Conservation (phyloP, 164 flowering plant species). For the Paratinospora sagittata region DNA sequence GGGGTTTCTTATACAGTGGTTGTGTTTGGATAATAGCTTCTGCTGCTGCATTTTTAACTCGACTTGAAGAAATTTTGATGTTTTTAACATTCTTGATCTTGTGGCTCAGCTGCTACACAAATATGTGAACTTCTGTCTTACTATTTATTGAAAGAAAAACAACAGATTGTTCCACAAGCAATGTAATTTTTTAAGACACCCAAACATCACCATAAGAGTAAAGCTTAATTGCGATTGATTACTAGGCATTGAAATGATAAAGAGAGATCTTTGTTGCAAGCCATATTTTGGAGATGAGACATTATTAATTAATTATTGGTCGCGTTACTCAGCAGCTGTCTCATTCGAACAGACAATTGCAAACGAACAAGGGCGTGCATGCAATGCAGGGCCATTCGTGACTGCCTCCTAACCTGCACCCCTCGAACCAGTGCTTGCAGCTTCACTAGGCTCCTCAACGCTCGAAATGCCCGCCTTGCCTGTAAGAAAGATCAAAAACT, state of each 20-base stretch:
- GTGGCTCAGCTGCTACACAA: not conserved
- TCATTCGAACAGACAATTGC: slow-evolving; percentile 52
- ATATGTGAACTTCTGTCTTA: too few relatives aligned
- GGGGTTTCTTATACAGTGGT: too few relatives aligned
- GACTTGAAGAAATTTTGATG: too few relatives aligned
- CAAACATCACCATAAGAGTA: too few relatives aligned
- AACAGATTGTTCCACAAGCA: too few relatives aligned
- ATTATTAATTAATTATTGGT: slow-evolving; percentile 2
- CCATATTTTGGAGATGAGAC: not conserved
- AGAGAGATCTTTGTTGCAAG: not conserved
- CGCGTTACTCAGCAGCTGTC: slow-evolving; percentile 40
- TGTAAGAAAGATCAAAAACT: slow-evolving; percentile 14
- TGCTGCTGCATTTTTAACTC: too few relatives aligned
- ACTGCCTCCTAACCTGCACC: slow-evolving; percentile 50
- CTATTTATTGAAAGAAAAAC: too few relatives aligned
- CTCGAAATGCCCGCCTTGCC: slow-evolving; percentile 61
- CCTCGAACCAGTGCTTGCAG: slow-evolving; percentile 77
- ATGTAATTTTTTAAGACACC: too few relatives aligned
- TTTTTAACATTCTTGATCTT: not conserved
- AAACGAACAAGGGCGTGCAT: slow-evolving; percentile 63
- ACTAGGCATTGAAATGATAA: not conserved
- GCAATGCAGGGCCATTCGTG: slow-evolving; percentile 54
- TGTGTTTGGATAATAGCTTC: too few relatives aligned
- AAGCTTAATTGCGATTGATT: too few relatives aligned
- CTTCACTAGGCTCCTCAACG: slow-evolving; percentile 66